A percentile compares a stretch with the other conserved stretches of the same genome.
Evolutionary conservation across 176 grass and related monocot genomes (phyloP).

Genomic region (Oryza rufipogon): DNA sequence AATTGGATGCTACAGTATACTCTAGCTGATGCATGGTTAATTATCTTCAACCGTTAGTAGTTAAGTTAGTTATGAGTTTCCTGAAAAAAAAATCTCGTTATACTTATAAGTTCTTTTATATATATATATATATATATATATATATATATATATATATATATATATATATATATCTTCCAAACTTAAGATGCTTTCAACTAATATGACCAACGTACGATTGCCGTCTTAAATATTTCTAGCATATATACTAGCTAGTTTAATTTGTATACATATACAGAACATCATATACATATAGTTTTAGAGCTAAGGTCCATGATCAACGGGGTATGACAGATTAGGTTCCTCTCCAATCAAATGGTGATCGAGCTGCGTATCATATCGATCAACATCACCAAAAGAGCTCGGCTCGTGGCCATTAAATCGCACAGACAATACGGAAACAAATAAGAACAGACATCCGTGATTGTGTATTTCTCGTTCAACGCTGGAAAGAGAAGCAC

Average conservation of each 20-base stretch:
- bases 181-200: slow-evolving; percentile 16
- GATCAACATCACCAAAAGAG: slow-evolving; percentile 56
- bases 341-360: slow-evolving; percentile 49
- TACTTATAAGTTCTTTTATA: too few species aligned
- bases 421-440: slow-evolving; percentile 35
- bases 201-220: not conserved
- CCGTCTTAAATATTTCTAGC: not conserved
- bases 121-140: not conserved
- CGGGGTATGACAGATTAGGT: slow-evolving; percentile 40
- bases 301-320: slow-evolving; percentile 22
- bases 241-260: not conserved
- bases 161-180: not conserved
- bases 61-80: not conserved
- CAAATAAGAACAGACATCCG: slow-evolving; percentile 40
- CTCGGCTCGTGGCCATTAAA: slow-evolving; percentile 47
- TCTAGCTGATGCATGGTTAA: not conserved
- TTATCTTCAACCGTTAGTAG: slow-evolving; percentile 1
- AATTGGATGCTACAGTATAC: not conserved
- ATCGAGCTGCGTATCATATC: slow-evolving; percentile 19
- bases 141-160: too few species aligned
- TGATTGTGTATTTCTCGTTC: slow-evolving; percentile 26
- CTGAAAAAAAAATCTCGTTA: too few species aligned
- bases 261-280: not conserved
- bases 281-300: not conserved
- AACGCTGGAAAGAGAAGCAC: slow-evolving; percentile 40